A percentile compares a stretch with the other conserved stretches of the same genome.
Evolutionary conservation across 108 stramenopile genomes (phyloP).

Genomic region (Skeletonema potamos): DNA sequence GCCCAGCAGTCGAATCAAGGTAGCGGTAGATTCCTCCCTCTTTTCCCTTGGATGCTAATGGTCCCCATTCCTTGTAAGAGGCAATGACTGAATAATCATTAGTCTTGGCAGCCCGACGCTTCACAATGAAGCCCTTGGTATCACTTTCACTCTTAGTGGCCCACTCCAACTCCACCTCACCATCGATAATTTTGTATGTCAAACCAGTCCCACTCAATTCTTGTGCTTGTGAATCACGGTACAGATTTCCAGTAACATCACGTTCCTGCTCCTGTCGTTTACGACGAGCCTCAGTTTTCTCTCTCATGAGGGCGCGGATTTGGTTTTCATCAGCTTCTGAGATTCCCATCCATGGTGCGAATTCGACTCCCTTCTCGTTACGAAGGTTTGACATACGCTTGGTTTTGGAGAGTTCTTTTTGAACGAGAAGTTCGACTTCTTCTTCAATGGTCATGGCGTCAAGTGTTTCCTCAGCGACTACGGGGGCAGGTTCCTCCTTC

Average conservation of each 20-base stretch:
- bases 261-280: constrained; percentile 64
- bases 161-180: constrained; percentile 84
- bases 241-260: constrained; percentile 65
- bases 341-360: constrained; percentile 91
- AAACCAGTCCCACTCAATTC: constrained; percentile 84
- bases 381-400: constrained; percentile 72
- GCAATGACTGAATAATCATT: constrained; percentile 72
- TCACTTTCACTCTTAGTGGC: constrained; percentile 67
- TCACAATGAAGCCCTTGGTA: constrained; percentile 83
- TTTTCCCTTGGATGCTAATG: constrained; percentile 67
- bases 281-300: constrained; percentile 73
- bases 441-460: constrained; percentile 55
- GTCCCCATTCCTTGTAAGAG: constrained; percentile 74
- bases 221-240: constrained; percentile 78
- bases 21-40: constrained; percentile 81
- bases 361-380: constrained; percentile 76
- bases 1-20: constrained; percentile 57
- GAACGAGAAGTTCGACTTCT: constrained; percentile 68
- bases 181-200: constrained; percentile 67
- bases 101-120: constrained; percentile 83
- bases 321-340: constrained; percentile 64
- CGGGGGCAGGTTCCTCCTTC: background rate
- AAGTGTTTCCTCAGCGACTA: background rate
- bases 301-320: constrained; percentile 69
- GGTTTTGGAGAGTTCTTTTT: constrained; percentile 65